Percentiles rank a stretch among this genome's conserved stretches.
These are phyloP conservation scores for Candida sp. DNA, from an alignment of 1,139 yeast species.

Conservation along the genomic window DNA sequence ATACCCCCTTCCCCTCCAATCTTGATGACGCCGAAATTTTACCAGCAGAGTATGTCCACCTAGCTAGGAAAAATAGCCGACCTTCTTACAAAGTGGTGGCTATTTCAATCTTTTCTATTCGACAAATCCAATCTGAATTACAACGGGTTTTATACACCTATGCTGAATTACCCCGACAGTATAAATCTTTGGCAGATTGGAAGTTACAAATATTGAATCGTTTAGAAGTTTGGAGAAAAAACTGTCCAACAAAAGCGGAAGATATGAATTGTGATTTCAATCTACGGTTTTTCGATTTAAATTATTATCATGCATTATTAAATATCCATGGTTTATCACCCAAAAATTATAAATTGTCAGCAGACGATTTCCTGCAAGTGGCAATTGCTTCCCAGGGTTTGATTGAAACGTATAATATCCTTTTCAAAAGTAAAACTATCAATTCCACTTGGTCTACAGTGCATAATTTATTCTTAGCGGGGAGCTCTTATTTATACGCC, in stretches of 20 bases:
- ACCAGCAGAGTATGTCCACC: constrained; percentile 22
- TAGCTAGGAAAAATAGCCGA: constrained; percentile 7
- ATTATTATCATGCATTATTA: constrained; percentile 73
- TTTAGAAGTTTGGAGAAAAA: constrained; percentile 59
- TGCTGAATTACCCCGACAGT: constrained; percentile 66
- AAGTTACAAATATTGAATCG: constrained; percentile 45
- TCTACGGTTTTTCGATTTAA: constrained; percentile 63
- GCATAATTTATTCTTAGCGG: constrained; percentile 85
- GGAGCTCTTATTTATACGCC: constrained; percentile 77
- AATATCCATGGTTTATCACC: constrained; percentile 79
- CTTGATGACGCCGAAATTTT: constrained; percentile 68
- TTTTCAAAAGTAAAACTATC: constrained; percentile 54
- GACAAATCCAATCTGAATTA: constrained; percentile 76
- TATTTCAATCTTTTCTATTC: constrained; percentile 59
- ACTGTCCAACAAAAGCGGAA: constrained; percentile 52
- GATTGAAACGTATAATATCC: constrained; percentile 57
- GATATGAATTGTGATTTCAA: constrained; percentile 77
- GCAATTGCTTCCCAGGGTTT: constrained; percentile 65
- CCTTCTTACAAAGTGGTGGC: constrained; percentile 70
- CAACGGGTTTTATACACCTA: constrained; percentile 69
- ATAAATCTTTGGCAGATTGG: constrained; percentile 56
- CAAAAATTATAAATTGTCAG: constrained; percentile 51
- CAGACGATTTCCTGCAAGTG: constrained; percentile 54
- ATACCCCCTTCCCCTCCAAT: constrained; percentile 65
- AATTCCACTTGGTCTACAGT: constrained; percentile 96